These are phyloP conservation scores for Hortiboletus campestris DNA, from an alignment of 768 basidiomycete genomes.

Conservation along the genomic window DNA sequence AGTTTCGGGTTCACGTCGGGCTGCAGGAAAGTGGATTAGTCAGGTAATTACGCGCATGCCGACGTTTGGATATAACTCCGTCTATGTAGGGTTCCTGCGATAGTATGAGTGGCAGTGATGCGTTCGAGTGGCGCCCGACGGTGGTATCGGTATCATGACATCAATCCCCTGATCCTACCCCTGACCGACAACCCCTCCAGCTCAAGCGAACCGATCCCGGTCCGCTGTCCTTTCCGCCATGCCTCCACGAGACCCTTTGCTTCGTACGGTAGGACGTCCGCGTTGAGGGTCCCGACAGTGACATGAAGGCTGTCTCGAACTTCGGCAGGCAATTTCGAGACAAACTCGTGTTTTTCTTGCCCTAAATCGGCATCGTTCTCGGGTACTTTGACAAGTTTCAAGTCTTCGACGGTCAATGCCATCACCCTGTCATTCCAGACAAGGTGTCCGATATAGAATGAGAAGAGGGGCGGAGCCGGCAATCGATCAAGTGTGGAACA, in stretches of 20 bases:
- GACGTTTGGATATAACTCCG: no score
- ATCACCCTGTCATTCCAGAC: slow-evolving; percentile 80
- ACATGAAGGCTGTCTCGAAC: slow-evolving; percentile 66
- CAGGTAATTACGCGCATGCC: no score
- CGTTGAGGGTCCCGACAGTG: slow-evolving; percentile 73
- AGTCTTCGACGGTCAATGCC: slow-evolving; percentile 68
- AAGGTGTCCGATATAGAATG: slow-evolving; percentile 56
- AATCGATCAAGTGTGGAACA: slow-evolving; percentile 18
- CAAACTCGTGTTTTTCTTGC: slow-evolving; percentile 45
- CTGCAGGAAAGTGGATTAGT: no score
- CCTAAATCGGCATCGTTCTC: slow-evolving; percentile 28
- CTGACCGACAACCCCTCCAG: slow-evolving; percentile 26
- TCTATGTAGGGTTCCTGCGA: not conserved
- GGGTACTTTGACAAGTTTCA: slow-evolving; percentile 39
- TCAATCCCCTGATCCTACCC: slow-evolving; percentile 34
- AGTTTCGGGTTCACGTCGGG: no score
- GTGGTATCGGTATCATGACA: slow-evolving; percentile 7
- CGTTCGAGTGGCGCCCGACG: not conserved
- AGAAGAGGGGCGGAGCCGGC: slow-evolving; percentile 51
- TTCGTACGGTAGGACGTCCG: slow-evolving; percentile 60
- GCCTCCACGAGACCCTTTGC: slow-evolving; percentile 61
- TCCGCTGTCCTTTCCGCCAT: slow-evolving; percentile 43
- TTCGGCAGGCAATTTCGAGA: slow-evolving; percentile 44
- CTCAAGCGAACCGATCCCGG: slow-evolving; percentile 27
- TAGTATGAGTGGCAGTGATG: no score